These are phyloP conservation scores for Pyrenochaeta sp. DNA, from an alignment of 2,329 filamentous ascomycete species.

Conservation along the genomic window DNA sequence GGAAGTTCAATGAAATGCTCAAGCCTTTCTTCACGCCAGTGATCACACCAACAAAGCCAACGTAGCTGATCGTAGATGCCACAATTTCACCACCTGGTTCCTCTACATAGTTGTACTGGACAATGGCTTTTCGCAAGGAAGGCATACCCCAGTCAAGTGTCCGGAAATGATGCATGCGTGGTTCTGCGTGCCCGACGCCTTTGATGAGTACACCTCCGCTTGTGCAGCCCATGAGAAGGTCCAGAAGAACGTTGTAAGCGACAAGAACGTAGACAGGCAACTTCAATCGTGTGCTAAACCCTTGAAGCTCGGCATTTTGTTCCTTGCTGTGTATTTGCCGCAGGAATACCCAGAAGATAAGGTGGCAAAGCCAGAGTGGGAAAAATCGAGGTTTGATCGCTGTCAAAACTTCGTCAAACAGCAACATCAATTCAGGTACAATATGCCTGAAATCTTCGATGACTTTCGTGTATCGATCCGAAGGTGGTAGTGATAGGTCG, in stretches of 20 bases:
- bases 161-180: conserved; percentile 62
- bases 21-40: conserved; percentile 58
- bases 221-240: conserved; percentile 71
- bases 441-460: conserved; percentile 55
- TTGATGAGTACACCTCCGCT: conserved; percentile 58
- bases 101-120: conserved; percentile 51
- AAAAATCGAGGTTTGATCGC: conserved; percentile 14
- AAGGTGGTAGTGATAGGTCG: conserved; percentile 62
- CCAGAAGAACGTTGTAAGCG: conserved; percentile 68
- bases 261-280: conserved; percentile 68
- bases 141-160: conserved; percentile 60
- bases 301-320: conserved; percentile 67
- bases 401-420: conserved; percentile 61
- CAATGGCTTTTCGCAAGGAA: conserved; percentile 49
- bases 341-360: conserved; percentile 57
- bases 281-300: conserved; percentile 60
- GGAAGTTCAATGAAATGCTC: conserved; percentile 60
- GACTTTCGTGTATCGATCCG: conserved; percentile 60
- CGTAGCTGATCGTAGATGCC: conserved; percentile 59
- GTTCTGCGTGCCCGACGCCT: conserved; percentile 17
- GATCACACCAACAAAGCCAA: conserved; percentile 60
- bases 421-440: conserved; percentile 52
- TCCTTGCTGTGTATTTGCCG: conserved; percentile 61
- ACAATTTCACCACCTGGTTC: conserved; percentile 47
- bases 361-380: too few species aligned